Evolutionary conservation across 2,329 filamentous ascomycete genomes (phyloP).

Genomic region (Fusarium citri): DNA sequence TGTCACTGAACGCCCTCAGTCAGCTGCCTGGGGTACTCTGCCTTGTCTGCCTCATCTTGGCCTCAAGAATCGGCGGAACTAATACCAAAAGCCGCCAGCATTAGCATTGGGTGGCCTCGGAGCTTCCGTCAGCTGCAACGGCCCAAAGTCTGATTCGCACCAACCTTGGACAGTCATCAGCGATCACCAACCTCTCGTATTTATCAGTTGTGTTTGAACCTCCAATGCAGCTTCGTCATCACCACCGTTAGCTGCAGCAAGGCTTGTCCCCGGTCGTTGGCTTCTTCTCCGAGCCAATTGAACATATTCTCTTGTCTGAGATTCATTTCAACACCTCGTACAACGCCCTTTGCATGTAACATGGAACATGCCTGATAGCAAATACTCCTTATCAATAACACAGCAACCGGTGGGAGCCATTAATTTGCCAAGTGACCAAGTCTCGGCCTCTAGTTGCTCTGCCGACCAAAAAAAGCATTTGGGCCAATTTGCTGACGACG

Average conservation of each 20-base stretch:
- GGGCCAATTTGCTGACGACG: slow-evolving; percentile 30
- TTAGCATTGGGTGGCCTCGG: slow-evolving; percentile 27
- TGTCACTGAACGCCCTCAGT: slow-evolving; percentile 18
- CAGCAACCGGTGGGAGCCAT: slow-evolving; percentile 7
- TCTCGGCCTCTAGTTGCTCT: slow-evolving; percentile 40
- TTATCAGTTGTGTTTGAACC: slow-evolving; percentile 18
- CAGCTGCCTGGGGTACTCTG: slow-evolving; percentile 26
- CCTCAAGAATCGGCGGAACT: slow-evolving; percentile 23
- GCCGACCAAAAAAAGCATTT: slow-evolving; percentile 35
- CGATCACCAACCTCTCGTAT: slow-evolving; percentile 28
- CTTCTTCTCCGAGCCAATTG: slow-evolving; percentile 23
- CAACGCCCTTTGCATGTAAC: slow-evolving; percentile 4
- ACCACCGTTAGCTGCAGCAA: slow-evolving; percentile 25
- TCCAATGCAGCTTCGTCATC: slow-evolving; percentile 15
- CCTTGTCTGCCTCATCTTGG: slow-evolving; percentile 32
- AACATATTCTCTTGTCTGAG: slow-evolving; percentile 19
- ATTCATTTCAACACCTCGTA: slow-evolving; percentile 7
- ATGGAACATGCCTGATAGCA: slow-evolving; percentile 11
- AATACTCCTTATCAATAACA: slow-evolving; percentile 22
- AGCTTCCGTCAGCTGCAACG: slow-evolving; percentile 27
- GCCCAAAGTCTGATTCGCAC: slow-evolving; percentile 23
- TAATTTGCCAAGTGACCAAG: slow-evolving; percentile 38
- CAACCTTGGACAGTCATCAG: slow-evolving; percentile 10
- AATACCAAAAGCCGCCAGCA: slow-evolving; percentile 12
- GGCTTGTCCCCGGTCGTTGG: slow-evolving; percentile 21